Evolutionary conservation across 2,329 filamentous ascomycete species (phyloP).

Genomic region (Ophiostoma fasciatum): DNA sequence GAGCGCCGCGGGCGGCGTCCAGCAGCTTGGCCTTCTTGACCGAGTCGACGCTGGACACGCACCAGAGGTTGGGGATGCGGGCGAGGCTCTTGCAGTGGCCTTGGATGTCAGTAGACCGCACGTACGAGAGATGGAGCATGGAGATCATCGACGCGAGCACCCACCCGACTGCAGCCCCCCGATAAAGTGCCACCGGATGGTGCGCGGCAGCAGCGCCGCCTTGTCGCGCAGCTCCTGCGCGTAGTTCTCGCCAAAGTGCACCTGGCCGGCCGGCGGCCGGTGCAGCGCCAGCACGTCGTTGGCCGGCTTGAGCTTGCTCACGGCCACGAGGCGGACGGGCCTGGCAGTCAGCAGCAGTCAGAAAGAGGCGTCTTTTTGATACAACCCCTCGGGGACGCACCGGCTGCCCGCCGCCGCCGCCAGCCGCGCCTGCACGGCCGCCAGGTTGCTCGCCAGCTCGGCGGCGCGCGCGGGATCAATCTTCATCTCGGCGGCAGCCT

Average conservation of each 20-base stretch:
- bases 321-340: constrained; percentile 75
- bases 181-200: constrained; percentile 91
- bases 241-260: constrained; percentile 96
- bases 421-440: constrained; percentile 43
- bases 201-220: constrained; percentile 57
- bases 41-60: constrained; percentile 80
- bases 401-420: constrained; percentile 26
- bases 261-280: constrained; percentile 40
- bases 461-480: constrained; percentile 46
- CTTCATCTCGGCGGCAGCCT: constrained; percentile 35
- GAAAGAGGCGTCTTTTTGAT: no score
- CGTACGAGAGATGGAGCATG: no score
- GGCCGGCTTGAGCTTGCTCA: constrained; percentile 90
- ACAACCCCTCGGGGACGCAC: neutral
- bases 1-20: constrained; percentile 49
- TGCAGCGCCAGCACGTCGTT: constrained; percentile 82
- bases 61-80: constrained; percentile 77
- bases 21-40: constrained; percentile 76
- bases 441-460: constrained; percentile 46
- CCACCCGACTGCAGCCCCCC: constrained; percentile 70
- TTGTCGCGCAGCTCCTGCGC: constrained; percentile 81
- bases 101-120: no score
- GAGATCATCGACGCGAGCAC: constrained; percentile 12
- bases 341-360: no score
- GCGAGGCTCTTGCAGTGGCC: constrained; percentile 85